Conservation (phyloP, 345 rosid genomes). For the Linum usitatissimum region DNA sequence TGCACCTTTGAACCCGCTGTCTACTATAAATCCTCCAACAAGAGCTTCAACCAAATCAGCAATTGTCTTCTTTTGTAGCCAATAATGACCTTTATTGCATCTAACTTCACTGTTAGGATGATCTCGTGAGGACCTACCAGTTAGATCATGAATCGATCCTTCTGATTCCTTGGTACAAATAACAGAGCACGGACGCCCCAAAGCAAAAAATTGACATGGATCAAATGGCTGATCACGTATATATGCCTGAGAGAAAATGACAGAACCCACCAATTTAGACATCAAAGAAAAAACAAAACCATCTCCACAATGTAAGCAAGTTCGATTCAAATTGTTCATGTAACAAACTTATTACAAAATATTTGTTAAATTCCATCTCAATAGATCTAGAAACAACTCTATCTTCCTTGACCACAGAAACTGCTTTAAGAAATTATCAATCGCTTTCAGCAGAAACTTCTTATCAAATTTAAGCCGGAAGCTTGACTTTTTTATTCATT, state of each 20-base stretch:
- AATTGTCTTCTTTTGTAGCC: conserved; percentile 73
- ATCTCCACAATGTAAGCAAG: not conserved
- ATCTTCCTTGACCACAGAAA: not conserved
- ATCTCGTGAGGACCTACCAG: conserved; percentile 16
- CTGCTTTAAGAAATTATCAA: not conserved
- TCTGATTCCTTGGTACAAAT: conserved; percentile 43
- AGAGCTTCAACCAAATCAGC: conserved; percentile 93
- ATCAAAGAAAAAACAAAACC: not conserved
- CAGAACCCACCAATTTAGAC: not conserved
- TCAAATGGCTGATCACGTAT: conserved; percentile 82
- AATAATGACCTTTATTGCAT: conserved; percentile 76
- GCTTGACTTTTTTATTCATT: not conserved
- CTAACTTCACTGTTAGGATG: conserved; percentile 37
- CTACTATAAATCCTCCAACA: conserved; percentile 84
- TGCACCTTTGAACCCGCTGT: conserved; percentile 83
- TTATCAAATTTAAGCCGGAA: not conserved
- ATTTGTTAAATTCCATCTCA: not conserved
- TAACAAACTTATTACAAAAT: not conserved
- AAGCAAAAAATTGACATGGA: conserved; percentile 68
- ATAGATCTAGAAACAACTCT: not conserved
- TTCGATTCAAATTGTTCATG: not conserved
- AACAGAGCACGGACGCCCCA: conserved; percentile 57
- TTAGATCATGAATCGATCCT: conserved; percentile 31
- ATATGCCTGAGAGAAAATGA: conserved; percentile 45
- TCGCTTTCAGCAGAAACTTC: not conserved